Evolutionary conservation across 169 alveolate species (phyloP), one percentile per base, ranked within the genome.

Genomic region (Haemoproteus tartakovskyi): DNA sequence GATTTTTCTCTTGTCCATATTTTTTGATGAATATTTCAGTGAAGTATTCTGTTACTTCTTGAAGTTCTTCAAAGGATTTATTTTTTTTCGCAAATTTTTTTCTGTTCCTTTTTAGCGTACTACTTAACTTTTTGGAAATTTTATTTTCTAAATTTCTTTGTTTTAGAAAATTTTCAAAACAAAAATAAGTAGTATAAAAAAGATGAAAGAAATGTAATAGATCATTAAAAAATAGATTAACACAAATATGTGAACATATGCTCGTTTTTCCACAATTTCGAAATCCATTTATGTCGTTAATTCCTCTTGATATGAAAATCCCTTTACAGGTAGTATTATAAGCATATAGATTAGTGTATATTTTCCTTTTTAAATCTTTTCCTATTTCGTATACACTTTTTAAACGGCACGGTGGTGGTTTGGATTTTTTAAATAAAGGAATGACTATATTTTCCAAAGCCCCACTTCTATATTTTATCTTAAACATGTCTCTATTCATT

Each of bases 221-320:
- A 14, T 74, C 78, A 37, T 74, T 74, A 74, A 74, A 74, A 74
- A 41, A 74, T 19, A 74, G 29, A n/a, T 74, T 74, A 21, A 74
- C 78, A 43, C 78, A 56, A n/a, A 74, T 74, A 38, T 74, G 84
- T 41, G 60, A 36, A 57, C 84, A 56, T 3, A 74, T 12, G 12
- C 78, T 74, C 18, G 43, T 74, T 46, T 74, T 74, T 2, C 84
- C 84, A 26, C 78, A 3, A 26, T 30, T 57, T 45, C 41, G 54
- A 48, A 26, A 46, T 3, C 84, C 84, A n/a, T 54, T 30, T 18
- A 74, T 57, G 19, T 43, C 54, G 33, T 74, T 45, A 22, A 74
- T 59, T 16, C 84, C 84, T 74, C 78, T 74, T 14, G 51, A 43
- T 1, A 57, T 11, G 41, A 30, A 74, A 48, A 74, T 74, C 0